Conservation (phyloP, 2,329 filamentous ascomycete genomes). For the Fusarium avenaceum region DNA sequence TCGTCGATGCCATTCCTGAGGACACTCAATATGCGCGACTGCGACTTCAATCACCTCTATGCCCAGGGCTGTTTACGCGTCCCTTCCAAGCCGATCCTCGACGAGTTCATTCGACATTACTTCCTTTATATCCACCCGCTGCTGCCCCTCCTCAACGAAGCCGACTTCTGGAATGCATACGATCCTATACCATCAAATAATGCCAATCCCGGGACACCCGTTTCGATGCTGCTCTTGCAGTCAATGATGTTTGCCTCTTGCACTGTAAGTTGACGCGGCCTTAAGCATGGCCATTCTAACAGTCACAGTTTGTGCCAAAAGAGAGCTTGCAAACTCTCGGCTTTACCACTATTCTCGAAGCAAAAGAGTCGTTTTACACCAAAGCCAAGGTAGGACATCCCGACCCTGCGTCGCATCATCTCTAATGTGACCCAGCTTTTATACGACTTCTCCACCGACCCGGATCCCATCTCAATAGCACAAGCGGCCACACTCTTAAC, state of each 20-base stretch:
- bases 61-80: conserved; percentile 38
- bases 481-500: conserved; percentile 36
- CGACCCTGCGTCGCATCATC: rapidly evolving
- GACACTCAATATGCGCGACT: conserved; percentile 33
- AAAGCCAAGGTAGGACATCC: conserved; percentile 36
- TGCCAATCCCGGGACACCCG: conserved; percentile 13
- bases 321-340: conserved; percentile 32
- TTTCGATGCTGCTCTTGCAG: conserved; percentile 36
- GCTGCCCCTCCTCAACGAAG: conserved; percentile 37
- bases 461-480: conserved; percentile 38
- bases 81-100: conserved; percentile 38
- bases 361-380: conserved; percentile 40
- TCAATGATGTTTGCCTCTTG: conserved; percentile 43
- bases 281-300: conserved; percentile 5
- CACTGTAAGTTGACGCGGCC: conserved; percentile 26
- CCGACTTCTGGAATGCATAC: conserved; percentile 37
- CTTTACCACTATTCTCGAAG: conserved; percentile 32
- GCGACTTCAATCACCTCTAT: conserved; percentile 30
- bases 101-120: conserved; percentile 39
- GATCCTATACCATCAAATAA: conserved; percentile 11
- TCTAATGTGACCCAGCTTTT: conserved; percentile 25
- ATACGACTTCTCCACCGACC: conserved; percentile 39
- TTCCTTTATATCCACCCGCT: conserved; percentile 41
- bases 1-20: conserved; percentile 38
- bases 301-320: conserved; percentile 27